phyloP scores from a whole-genome alignment of 495 filamentous ascomycete species.

The Penicillium angulare region DNA sequence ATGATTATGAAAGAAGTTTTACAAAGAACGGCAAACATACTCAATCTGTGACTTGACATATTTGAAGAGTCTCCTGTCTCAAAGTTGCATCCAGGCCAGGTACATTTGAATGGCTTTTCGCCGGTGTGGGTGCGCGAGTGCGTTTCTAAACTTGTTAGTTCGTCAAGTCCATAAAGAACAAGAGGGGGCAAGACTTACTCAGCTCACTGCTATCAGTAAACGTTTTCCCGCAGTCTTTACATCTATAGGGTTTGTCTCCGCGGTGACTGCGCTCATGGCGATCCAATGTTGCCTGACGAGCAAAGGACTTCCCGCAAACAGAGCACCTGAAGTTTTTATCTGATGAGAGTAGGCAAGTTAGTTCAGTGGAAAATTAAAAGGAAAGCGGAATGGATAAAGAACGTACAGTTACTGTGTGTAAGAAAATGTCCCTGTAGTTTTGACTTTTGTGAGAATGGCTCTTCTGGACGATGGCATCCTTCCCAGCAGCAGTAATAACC shows the following conservation, averaged over 20 bases:
- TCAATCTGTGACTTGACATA: conserved; percentile 50
- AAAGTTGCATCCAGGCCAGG: conserved; percentile 47
- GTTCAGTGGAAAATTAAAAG: not conserved
- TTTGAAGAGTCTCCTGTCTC: conserved; percentile 50
- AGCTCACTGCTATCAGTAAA: conserved; percentile 52
- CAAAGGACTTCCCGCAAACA: conserved; percentile 48
- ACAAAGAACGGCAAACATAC: conserved; percentile 21
- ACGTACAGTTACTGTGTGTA: conserved; percentile 48
- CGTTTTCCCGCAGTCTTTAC: conserved; percentile 42
- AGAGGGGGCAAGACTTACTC: conserved; percentile 39
- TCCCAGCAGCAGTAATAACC: conserved; percentile 52
- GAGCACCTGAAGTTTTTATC: conserved; percentile 48
- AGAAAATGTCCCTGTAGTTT: conserved; percentile 51
- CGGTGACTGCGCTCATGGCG: conserved; percentile 55
- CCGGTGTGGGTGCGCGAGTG: conserved; percentile 52
- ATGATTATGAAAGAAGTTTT: not conserved
- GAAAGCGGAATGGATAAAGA: not conserved
- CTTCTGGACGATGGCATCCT: conserved; percentile 44
- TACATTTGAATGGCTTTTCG: conserved; percentile 52
- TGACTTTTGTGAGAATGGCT: conserved; percentile 50
- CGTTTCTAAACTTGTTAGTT: conserved; percentile 37
- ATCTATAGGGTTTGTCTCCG: conserved; percentile 50
- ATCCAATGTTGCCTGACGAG: conserved; percentile 46
- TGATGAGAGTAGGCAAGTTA: conserved; percentile 6
- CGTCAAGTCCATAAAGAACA: not conserved